A percentile compares a stretch with the other conserved stretches of the same genome.
phyloP scores from a whole-genome alignment of 1,284 basidiomycete species.

The Cystobasidium pallidum region DNA sequence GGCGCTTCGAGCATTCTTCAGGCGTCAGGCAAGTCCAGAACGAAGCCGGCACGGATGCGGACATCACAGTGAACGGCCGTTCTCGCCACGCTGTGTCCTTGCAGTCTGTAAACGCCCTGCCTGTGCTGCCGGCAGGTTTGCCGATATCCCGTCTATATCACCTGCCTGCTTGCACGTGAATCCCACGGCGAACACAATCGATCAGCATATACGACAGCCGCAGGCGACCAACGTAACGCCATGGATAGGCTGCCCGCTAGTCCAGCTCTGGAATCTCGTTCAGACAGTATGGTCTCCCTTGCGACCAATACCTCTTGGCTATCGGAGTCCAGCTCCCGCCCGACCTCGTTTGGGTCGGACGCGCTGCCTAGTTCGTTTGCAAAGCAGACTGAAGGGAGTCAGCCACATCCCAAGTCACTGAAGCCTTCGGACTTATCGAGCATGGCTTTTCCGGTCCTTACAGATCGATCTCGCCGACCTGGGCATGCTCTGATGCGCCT shows the following conservation, averaged over 20 bases:
- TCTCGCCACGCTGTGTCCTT: no score
- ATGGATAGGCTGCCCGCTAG: constrained; percentile 5
- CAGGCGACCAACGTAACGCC: no score
- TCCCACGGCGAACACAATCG: background rate
- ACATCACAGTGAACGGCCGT: no score
- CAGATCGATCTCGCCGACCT: constrained; percentile 7
- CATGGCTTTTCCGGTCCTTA: background rate
- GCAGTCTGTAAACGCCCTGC: no score
- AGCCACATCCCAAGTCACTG: background rate
- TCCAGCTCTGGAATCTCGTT: constrained; percentile 9
- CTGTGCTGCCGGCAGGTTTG: no score
- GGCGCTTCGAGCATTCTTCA: no score
- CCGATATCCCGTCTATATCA: background rate
- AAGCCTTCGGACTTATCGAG: background rate
- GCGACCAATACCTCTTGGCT: constrained; percentile 14
- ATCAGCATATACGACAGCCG: background rate
- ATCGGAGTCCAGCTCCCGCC: constrained; percentile 9
- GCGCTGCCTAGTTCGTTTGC: background rate
- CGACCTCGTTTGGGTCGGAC: constrained; percentile 17
- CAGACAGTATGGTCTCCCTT: constrained; percentile 27
- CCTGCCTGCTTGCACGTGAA: background rate
- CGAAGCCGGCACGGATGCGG: no score
- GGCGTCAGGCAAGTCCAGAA: no score
- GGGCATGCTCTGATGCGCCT: constrained; percentile 43
- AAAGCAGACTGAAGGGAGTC: background rate